Evolutionary conservation across 805 yeast species (phyloP).

Genomic region (Barnettozyma salicaria): DNA sequence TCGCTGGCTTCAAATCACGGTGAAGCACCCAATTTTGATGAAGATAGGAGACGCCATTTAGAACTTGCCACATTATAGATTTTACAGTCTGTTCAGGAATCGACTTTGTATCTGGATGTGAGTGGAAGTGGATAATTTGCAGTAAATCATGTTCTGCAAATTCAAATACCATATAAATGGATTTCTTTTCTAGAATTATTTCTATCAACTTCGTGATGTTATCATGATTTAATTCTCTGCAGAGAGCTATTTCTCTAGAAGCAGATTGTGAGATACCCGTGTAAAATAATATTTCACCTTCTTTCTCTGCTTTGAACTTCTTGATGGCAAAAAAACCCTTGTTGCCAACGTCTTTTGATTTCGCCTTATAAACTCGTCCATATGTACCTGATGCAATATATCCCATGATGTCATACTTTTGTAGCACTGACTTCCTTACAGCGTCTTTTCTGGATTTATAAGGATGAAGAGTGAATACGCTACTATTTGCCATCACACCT

Average conservation of each 20-base stretch:
- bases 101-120: constrained; percentile 77
- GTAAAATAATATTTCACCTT: constrained; percentile 81
- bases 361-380: constrained; percentile 91
- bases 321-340: constrained; percentile 62
- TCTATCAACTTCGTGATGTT: constrained; percentile 79
- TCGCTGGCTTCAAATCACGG: constrained; percentile 95
- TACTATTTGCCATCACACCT: constrained; percentile 42
- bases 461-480: constrained; percentile 49
- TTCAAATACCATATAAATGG: constrained; percentile 92
- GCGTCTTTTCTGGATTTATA: constrained; percentile 61
- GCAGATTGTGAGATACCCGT: constrained; percentile 97
- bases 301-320: constrained; percentile 91
- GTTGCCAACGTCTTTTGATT: constrained; percentile 33
- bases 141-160: constrained; percentile 93
- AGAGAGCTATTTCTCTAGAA: constrained; percentile 90
- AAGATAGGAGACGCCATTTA: constrained; percentile 83
- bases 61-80: constrained; percentile 85
- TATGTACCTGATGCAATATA: constrained; percentile 98
- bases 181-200: constrained; percentile 78
- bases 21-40: constrained; percentile 97
- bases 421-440: constrained; percentile 65
- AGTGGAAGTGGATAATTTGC: constrained; percentile 90
- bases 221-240: constrained; percentile 76
- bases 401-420: constrained; percentile 82
- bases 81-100: constrained; percentile 77